A percentile compares a stretch with the other conserved stretches of the same genome.
These are phyloP conservation scores for Coprinopsis sp. DNA, from an alignment of 768 basidiomycete genomes.

Conservation along the genomic window DNA sequence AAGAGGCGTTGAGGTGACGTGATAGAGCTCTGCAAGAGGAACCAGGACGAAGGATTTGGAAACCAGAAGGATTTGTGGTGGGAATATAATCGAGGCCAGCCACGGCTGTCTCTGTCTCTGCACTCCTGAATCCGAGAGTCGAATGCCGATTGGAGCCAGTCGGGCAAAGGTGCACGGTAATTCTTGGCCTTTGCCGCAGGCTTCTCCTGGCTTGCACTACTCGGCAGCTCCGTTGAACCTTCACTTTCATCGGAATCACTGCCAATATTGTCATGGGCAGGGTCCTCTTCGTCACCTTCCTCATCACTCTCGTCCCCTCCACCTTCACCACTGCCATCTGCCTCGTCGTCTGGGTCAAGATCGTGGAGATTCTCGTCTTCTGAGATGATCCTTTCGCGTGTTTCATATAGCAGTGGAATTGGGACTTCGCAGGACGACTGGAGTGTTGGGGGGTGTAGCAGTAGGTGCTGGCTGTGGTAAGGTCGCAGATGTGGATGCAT, in stretches of 20 bases:
- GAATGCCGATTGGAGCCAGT: constrained; percentile 11
- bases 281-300: constrained; percentile 6
- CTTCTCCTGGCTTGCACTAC: neutral
- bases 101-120: neutral
- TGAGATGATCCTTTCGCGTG: too few relatives aligned
- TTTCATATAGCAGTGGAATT: too few relatives aligned
- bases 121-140: constrained; percentile 2
- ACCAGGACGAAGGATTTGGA: neutral
- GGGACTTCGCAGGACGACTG: too few relatives aligned
- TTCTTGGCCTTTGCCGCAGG: neutral
- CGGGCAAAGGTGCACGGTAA: too few relatives aligned
- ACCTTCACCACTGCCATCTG: neutral
- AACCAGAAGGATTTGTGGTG: constrained; percentile 11
- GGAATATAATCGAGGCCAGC: constrained; percentile 11
- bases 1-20: constrained; percentile 7
- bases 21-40: constrained; percentile 2
- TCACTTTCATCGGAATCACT: neutral
- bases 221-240: neutral
- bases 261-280: neutral
- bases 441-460: too few relatives aligned
- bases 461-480: too few relatives aligned
- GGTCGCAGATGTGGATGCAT: too few relatives aligned
- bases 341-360: too few relatives aligned
- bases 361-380: neutral
- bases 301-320: neutral